Evolutionary conservation across 805 yeast species (phyloP), one percentile per base, ranked within the genome.

Genomic region (Kodamaea hsintzibuensis): DNA sequence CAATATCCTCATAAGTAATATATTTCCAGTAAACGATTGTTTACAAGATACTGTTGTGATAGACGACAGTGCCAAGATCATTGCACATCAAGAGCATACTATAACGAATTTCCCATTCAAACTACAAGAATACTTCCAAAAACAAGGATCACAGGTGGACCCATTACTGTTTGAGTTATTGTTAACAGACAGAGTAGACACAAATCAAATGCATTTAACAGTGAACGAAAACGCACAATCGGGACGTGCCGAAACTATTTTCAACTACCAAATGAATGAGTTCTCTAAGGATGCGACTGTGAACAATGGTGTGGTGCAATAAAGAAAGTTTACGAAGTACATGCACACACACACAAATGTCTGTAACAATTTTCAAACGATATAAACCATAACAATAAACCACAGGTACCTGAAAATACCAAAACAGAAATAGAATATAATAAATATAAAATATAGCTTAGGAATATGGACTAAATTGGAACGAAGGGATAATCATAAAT

Each of bases 91-190:
- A 22, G 52, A 43, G n/a, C 35, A 50, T 25, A 16, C 27, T 7
- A 9, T 35, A 44, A 43, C 52, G 14, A 37, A 43, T 38, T 50
- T 43, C 42, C 52, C 52, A 8, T 42, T 50, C 48, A 42, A 17
- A 12, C 47, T 50, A 10, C 35, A 35, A 12, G 52, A 50, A 25
- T 2, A 4, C 14, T 14, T 38, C n/a, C 38, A 7, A 6, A 50
- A 44, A 38, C 43, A 50, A 7, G 52, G 52, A 6, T 16, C 38
- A 18, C 37, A 13, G 22, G 16, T 38, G n/a, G 39, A 19, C 4
- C 52, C 52, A 7, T 37, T 42, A 35, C 43, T 18, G 49, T 50
- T 50, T 19, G 47, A 27, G 33, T 22, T 50, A 3, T 4, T 2
- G 27, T 17, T 14, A 7, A 9, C 19, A 14, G 52, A 50, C 33